Evolutionary conservation across 129 eudicot genomes (phyloP), one percentile per base, ranked within the genome.

Genomic region (Ambrosia trifida): DNA sequence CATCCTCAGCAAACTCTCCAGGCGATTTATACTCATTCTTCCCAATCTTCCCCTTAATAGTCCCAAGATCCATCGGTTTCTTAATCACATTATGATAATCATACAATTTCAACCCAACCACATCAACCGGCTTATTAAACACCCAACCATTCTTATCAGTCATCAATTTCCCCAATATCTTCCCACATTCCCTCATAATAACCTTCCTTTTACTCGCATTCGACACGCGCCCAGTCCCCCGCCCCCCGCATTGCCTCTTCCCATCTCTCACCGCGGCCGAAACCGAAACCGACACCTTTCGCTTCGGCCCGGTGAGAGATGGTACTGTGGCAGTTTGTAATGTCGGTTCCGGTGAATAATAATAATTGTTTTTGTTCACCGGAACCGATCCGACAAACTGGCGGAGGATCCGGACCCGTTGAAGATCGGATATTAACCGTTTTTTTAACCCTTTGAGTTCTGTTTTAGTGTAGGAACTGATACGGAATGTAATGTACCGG

Each of bases 31-130:
- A 88, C 54, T 11, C 80, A 8, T 79, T 67, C 36, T 64, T 78
- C 7, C 47, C 53, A 11, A 88, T 75, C 68, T 68, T 85, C 3
- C 35, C 13, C 41, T 88, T 85, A 18, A 88, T 79, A 0, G 95
- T 85, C 0, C 95, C 95, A 1, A 88, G 81, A 62, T 88, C 95
- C 90, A 88, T 88, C 0, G 95, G 95, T 4, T 38, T 59, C 17
- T 24, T 70, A 28, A 87, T 80, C 3, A 87, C 38, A 1, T 32
- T 62, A 59, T 80, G 70, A 47, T 88, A 88, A 75, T 88, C 87
- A 30, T 65, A 72, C 17, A 85, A 71, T 32, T 85, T 83, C 44
- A 88, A 32, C 1, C 69, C 82, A 36, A 30, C 72, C 2, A 38
- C 82, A 69, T 88, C 85, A 2, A 88, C 95, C 2, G 95, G 95